Evolutionary conservation across 495 filamentous ascomycete species (phyloP), one percentile per base, ranked within the genome.

Genomic region (Aspergillus olivimuriae): DNA sequence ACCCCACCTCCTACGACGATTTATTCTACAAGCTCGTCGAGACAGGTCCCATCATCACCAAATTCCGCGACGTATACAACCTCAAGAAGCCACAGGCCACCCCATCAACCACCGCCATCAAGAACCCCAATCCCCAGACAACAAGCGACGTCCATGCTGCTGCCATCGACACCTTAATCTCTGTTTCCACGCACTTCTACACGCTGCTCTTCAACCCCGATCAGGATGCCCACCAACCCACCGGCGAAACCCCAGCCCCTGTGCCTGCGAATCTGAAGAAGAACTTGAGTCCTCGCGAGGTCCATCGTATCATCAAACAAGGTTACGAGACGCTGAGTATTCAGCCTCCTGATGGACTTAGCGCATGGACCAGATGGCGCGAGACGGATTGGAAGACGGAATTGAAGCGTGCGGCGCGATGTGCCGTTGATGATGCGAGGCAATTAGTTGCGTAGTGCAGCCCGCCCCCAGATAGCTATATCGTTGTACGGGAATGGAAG

Each of bases 21-120:
- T 74, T 98, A 9, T 95, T 98, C 66, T 98, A 98, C 73, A 98
- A 98, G 66, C 74, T 98, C 11, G 87, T 97, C 36, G 92, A 98
- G 63, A 85, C 80, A 12, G 89, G 89, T 2, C 87, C 95, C 35
- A 76, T 88, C 24, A 73, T 98, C 28, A 66, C 76, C 18, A 89
- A 87, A 63, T 95, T 96, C 65, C 77, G 88, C 16, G 82, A 86
- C 51, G 81, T 74, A 2, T 96, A 89, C 63, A 36, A 48, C 15
- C 47, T 62, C 23, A 54, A n/a, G n/a, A n/a, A 55, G 34, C 43
- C 51, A 4, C 41, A 54, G 21, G 24, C 49, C n/a, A 40, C 50
- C 17, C 4, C 30, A 11, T 28, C 56, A 19, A 19, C 43, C 19
- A 36, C 56, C 5, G 18, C 37, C 2, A 21, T 22, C 38, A 42